phyloP scores from a whole-genome alignment of 108 stramenopile genomes.

The Schizochytrium sp. region DNA sequence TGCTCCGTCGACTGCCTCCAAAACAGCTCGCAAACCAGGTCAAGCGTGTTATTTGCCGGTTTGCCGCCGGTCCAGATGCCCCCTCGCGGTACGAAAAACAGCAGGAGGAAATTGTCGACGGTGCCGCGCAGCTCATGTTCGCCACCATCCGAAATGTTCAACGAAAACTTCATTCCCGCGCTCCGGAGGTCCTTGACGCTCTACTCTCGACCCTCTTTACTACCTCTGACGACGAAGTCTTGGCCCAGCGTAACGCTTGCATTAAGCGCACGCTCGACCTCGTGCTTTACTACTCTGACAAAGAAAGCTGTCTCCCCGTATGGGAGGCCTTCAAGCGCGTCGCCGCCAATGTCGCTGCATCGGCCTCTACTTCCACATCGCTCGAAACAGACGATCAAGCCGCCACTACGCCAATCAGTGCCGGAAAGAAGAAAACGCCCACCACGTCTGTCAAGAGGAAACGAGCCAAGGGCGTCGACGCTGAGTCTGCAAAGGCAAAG shows the following conservation, averaged over 20 bases:
- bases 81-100: neutral
- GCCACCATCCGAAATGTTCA: neutral
- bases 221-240: neutral
- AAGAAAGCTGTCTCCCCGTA: neutral
- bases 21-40: neutral
- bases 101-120: neutral
- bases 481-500: too few relatives aligned
- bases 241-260: neutral
- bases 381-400: too few relatives aligned
- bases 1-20: conserved; percentile 30
- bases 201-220: neutral
- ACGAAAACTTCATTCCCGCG: neutral
- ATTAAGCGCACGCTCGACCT: neutral
- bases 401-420: too few relatives aligned
- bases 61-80: neutral
- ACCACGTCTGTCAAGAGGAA: too few relatives aligned
- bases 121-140: neutral
- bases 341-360: too few relatives aligned
- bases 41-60: neutral
- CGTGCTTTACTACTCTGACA: neutral
- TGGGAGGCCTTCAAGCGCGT: neutral
- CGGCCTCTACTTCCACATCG: too few relatives aligned
- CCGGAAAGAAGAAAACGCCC: too few relatives aligned
- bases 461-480: too few relatives aligned
- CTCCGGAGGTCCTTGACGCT: neutral